Conservation (phyloP, 1,284 basidiomycete species). For the Leccinum pseudoinsigne region DNA sequence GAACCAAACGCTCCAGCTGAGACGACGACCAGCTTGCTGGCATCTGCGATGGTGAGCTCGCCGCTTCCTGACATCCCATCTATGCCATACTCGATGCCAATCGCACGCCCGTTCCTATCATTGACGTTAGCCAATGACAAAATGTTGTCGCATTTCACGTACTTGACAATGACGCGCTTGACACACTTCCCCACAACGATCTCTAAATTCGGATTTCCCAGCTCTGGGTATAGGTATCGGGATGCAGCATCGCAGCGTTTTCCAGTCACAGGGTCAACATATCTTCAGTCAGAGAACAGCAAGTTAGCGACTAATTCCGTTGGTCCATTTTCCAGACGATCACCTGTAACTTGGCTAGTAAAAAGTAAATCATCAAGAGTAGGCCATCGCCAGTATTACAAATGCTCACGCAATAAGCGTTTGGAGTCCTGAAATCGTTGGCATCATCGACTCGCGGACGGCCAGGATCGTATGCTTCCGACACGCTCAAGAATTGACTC, state of each 20-base stretch:
- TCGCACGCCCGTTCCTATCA: not conserved
- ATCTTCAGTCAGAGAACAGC: not conserved
- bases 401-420: not conserved
- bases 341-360: not conserved
- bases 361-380: not conserved
- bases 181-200: not conserved
- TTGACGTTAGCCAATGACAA: not conserved
- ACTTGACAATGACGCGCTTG: not conserved
- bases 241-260: not conserved
- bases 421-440: not conserved
- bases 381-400: not conserved
- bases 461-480: not conserved
- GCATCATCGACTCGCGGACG: not conserved
- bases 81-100: not conserved
- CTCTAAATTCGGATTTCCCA: not conserved
- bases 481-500: not conserved
- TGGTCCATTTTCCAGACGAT: not conserved
- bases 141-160: not conserved
- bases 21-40: not conserved
- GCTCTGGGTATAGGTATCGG: not conserved
- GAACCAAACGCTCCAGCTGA: not conserved
- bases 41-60: not conserved
- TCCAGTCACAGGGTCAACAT: not conserved
- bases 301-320: not conserved
- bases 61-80: not conserved